Evolutionary conservation across 2,329 filamentous ascomycete species (phyloP), one percentile per base, ranked within the genome.

Genomic region (Epichloe sylvatica): DNA sequence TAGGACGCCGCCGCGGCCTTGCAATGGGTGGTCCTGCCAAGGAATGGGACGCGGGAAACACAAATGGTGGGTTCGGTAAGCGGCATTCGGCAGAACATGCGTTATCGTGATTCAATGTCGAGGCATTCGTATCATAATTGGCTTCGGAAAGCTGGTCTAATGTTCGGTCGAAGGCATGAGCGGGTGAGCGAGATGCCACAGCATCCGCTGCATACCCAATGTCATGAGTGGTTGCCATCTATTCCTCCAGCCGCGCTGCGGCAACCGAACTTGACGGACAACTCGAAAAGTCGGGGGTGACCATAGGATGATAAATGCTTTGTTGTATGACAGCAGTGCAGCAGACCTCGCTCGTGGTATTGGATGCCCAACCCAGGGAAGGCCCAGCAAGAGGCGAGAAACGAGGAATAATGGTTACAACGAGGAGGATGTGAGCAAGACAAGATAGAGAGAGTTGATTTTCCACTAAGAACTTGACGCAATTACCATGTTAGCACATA

Each of bases 1-100:
- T 68, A 49, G 75, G 75, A 36, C 77, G 71, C 57, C 73, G 71
- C 53, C 76, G 67, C 8, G 76, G 71, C 42, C 69, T 69, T 0
- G 72, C 69, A 3, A 71, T 67, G 2, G 74, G 69, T 33, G 36
- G 12, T n/a, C n/a, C 21, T 21, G 36, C 33, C 36, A 58, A 68
- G 1, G 73, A 62, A 7, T 72, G 65, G 43, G 68, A 64, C 21
- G 70, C 64, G 1, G 81, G 82, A 57, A 84, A 84, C 51, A 80
- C 72, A 58, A 84, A 84, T 5, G 74, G 74, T 33, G 81, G 80
- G 48, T 84, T 84, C 44, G 80, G 79, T 46, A 70, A 70, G 47
- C 76, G 74, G 9, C 56, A 42, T 33, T 57, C 52, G 46, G 51
- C 47, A 12, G 45, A 39, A 19, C 36, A 30, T 25, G 43, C 30